Evolutionary conservation across 768 basidiomycete species (phyloP), one percentile per base, ranked within the genome.

Genomic region (Lentinula lateritia): DNA sequence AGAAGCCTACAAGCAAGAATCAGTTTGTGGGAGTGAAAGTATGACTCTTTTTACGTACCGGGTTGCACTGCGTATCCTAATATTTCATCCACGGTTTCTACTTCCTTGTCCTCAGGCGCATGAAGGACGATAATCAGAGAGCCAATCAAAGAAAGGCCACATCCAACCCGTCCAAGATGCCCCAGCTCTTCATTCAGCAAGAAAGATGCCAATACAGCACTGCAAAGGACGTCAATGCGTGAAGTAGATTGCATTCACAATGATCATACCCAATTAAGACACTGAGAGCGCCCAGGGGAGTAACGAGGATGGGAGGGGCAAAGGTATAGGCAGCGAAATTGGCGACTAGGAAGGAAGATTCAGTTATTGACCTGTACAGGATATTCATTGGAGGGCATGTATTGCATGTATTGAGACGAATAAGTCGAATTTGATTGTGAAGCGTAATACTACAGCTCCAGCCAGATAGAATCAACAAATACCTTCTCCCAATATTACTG

Each of bases 301-400:
- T 98, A n/a, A 99, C 95, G 60, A 99, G 80, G 70, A 98, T 95
- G 67, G 97, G 93, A 63, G 96, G 97, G 1, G 97, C 97, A 67
- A 98, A 99, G 0, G 94, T 92, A 71, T 98, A 98, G 7, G 96
- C 96, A 6, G 95, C 94, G 74, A 98, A 98, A 76, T 92, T 92
- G 60, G 90, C 90, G 62, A 88, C 88, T 90, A 64, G 3, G 3
- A 61, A 36, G 5, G 6, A 10, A n/a, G 5, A 20, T 20, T 41
- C 10, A 54, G 20, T 34, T 15, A 2, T 54, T 15, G 20, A 36
- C 35, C n/a, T 52, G 13, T 32, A 4, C 5, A 32, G 35, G 23
- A 18, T 6, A 32, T 32, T 2, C 8, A 18, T 32, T 3, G 20
- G 18, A 54, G 53, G 58, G 43, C 43, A 45, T 45, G 43, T 45